Evolutionary conservation across 2,329 filamentous ascomycete species (phyloP), one percentile per base, ranked within the genome.

Genomic region (Coniochaeta sp.): DNA sequence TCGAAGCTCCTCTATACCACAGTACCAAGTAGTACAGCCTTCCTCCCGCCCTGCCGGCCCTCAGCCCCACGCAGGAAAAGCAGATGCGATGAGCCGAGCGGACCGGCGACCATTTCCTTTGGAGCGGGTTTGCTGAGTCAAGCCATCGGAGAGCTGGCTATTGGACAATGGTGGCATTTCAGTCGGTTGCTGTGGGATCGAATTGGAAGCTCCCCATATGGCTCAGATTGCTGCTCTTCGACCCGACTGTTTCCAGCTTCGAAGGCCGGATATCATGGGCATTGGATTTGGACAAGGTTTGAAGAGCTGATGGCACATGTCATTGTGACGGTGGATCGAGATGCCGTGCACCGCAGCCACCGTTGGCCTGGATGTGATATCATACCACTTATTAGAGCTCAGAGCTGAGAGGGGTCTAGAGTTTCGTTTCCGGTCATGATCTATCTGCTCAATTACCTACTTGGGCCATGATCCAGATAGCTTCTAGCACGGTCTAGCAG

Each of bases 51-150:
- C 26, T 52, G 24, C 47, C 44, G 44, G n/a, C 47, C 19, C 47
- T 52, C 54, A 55, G 54, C 54, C 34, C 54, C 54, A 55, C 54
- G 32, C 54, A 22, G 54, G 54, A 55, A 55, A 55, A 55, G 54
- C 34, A 55, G 28, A 34, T 38, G 54, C 54, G 54, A 52, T 52
- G 47, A 52, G 47, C 47, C 47, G 47, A 52, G 47, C 47, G 47
- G n/a, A 17, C 47, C 47, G 47, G 47, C 24, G n/a, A 52, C 47
- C 12, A 28, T 24, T 28, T 52, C 47, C 47, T 28, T 22, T 28
- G 7, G 47, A 26, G 47, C 47, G 22, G 24, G 3, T 52, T 52
- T 52, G 47, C 47, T 52, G 47, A 52, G n/a, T 52, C 47, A 30
- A 52, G 22, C 10, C 47, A 52, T 16, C 24, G 10, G 12, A 12